Evolutionary conservation across 1,284 basidiomycete species (phyloP).

Genomic region (Boletus hoseneyae): DNA sequence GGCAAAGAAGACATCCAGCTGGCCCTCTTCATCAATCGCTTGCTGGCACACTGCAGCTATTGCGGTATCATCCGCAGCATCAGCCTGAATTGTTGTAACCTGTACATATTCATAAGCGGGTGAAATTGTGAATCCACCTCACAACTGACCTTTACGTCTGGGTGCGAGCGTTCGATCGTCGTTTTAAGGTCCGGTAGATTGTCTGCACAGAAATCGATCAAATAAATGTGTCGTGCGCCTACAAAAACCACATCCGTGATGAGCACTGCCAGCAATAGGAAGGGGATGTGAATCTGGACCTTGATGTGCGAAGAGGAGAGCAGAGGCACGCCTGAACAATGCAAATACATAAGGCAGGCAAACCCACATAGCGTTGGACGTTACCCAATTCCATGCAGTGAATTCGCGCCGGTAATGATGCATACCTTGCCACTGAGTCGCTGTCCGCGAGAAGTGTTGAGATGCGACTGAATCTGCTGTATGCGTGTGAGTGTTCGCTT

Average conservation of each 20-base stretch:
- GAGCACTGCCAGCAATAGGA: constrained; percentile 2
- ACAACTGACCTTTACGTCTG: constrained; percentile 67
- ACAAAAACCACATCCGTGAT: constrained; percentile 12
- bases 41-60: constrained; percentile 69
- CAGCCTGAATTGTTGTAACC: constrained; percentile 72
- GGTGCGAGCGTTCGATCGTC: constrained; percentile 65
- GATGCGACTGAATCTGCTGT: constrained; percentile 67
- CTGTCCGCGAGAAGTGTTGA: constrained; percentile 52
- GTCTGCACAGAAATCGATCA: constrained; percentile 72
- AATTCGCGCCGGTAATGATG: constrained; percentile 85
- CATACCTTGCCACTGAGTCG: constrained; percentile 82
- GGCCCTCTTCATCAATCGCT: constrained; percentile 77
- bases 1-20: constrained; percentile 91
- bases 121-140: constrained; percentile 3
- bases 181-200: constrained; percentile 73
- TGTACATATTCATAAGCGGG: constrained; percentile 32
- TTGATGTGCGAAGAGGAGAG: constrained; percentile 78
- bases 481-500: constrained; percentile 61
- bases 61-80: constrained; percentile 79
- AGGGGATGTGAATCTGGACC: constrained; percentile 40
- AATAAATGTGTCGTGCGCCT: constrained; percentile 84
- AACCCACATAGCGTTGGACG: constrained; percentile 6
- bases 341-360: constrained; percentile 14
- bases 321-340: constrained; percentile 63
- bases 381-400: constrained; percentile 82